Base-by-base conservation (phyloP, 129 eudicot genomes). In the Gnaphalium uliginosum region DNA sequence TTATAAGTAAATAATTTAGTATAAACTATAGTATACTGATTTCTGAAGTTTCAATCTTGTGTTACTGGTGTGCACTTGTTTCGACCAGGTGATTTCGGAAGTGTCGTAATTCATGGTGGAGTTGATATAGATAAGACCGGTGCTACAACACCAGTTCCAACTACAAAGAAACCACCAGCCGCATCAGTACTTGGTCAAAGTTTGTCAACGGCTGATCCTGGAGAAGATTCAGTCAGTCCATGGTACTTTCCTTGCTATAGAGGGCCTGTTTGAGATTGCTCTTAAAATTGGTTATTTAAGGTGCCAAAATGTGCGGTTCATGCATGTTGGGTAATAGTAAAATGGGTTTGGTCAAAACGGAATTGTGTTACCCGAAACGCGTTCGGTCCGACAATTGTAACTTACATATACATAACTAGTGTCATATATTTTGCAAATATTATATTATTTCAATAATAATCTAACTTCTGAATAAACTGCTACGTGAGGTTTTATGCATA, bases 61-160 rank as follows among this genome's bases (percentile, higher is more conserved):
- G 43, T 26, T 29, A 32, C 69, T 64, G 30, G 5, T 64, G 69
- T 64, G 69, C 22, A 2, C 69, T 63, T 75, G 63, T 58, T 61
- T 61, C 71, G 18, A 70, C 81, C 80, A 90, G 98, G 96, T 86
- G 91, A 90, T 72, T 93, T 85, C 76, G 96, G 98, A 79, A 93
- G 96, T 66, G 81, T 93, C 18, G 71, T 93, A 79, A 87, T 95
- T 75, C 97, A 81, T 72, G 90, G 84, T 59, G 87, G 85, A 72
- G 83, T 60, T 63, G 91, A 85, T 65, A 76, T 69, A 6, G 84
- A 83, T 41, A 85, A 79, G 67, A 77, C 86, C 26, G 71, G 78
- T 81, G 75, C 58, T 60, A 78, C 71, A 75, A 61, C 75, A 66
- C 59, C 80, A 24, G 67, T 68, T 46, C 58, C 75, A 30, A 76